Evolutionary conservation across 768 basidiomycete genomes (phyloP), one percentile per base, ranked within the genome.

Genomic region (Multifurca ochricompacta): DNA sequence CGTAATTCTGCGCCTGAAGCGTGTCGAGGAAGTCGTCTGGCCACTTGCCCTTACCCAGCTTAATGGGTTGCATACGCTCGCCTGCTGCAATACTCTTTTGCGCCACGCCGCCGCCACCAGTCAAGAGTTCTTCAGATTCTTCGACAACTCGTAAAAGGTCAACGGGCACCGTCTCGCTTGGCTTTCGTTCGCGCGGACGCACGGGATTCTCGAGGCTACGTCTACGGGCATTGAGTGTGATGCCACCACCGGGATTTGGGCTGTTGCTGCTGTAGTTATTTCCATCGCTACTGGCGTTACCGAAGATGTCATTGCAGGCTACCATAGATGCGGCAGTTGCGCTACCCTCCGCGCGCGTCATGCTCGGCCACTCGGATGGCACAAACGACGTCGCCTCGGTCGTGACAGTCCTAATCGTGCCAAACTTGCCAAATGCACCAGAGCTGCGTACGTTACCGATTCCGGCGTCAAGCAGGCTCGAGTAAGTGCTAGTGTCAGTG

Each of bases 11-110:
- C 40, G 68, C 54, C 50, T 74, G 73, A 56, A 85, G 78, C 27
- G 73, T 80, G 59, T 81, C 80, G 51, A 89, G 65, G 65, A 88
- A 86, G 67, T 88, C 87, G 68, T 88, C 85, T 0, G 88, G 85
- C 85, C 85, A 89, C 67, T 85, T 87, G 54, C 84, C 87, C 66
- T 88, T 86, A 31, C 81, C 80, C 31, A 88, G 77, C 51, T 81
- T 76, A 58, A 87, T 73, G 21, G 72, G 62, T 71, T 59, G 66
- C 62, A 55, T 59, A 40, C 67, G 64, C 31, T 64, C 59, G 69
- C 71, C 51, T 70, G 71, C 42, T 59, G 64, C 63, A 56, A 72
- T 11, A 59, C 52, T 56, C 63, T 64, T 23, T 60, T 60, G 58
- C 57, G 58, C 61, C 56, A 58, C 54, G 16, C 28, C n/a, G 42